phyloP scores from a whole-genome alignment of 2,329 filamentous ascomycete species.

The Cylindrodendrum hubeiense region DNA sequence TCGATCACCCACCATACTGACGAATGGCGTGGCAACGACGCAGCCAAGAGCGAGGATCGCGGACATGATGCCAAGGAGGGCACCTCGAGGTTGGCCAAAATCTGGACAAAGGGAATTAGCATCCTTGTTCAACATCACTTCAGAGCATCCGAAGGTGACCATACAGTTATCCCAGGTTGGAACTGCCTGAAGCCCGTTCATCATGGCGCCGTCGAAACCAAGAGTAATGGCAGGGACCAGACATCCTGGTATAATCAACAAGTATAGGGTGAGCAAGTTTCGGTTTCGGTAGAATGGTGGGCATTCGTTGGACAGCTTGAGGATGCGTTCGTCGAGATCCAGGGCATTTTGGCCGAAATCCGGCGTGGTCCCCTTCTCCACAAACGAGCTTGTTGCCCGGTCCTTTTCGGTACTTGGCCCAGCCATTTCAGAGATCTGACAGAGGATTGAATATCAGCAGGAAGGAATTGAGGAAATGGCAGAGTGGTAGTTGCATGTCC shows the following conservation, averaged over 20 bases:
- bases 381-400: too few species aligned
- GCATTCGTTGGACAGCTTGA: background rate
- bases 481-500: too few species aligned
- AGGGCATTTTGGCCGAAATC: too few species aligned
- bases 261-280: slow-evolving; percentile 20
- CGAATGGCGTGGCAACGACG: background rate
- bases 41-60: background rate
- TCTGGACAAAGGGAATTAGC: background rate
- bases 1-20: background rate
- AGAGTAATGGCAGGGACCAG: slow-evolving; percentile 28
- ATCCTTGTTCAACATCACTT: background rate
- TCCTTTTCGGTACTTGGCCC: too few species aligned
- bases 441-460: too few species aligned
- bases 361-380: too few species aligned
- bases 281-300: slow-evolving; percentile 25
- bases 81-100: slow-evolving; percentile 44
- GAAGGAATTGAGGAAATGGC: too few species aligned
- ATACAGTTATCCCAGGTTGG: slow-evolving; percentile 35
- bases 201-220: slow-evolving; percentile 62
- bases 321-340: slow-evolving; percentile 7
- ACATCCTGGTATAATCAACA: slow-evolving; percentile 29
- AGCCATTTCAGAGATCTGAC: too few species aligned
- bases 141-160: accelerated
- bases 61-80: background rate
- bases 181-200: slow-evolving; percentile 34